A percentile compares a stretch with the other conserved stretches of the same genome.
phyloP scores from a whole-genome alignment of 768 basidiomycete genomes.

The Tulasnella calospora region DNA sequence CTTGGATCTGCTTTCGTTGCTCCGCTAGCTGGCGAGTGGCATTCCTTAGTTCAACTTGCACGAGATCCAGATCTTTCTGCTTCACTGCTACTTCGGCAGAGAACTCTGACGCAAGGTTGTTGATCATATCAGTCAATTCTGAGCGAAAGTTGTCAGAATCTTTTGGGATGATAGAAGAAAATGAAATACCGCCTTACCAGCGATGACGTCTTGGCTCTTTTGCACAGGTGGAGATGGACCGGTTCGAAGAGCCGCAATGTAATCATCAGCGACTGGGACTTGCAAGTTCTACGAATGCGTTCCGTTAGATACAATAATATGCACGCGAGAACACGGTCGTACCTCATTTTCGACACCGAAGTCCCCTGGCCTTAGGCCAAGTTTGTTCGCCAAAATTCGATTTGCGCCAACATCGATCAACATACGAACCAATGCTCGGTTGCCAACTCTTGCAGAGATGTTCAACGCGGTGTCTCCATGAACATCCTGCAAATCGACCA shows the following conservation, averaged over 20 bases:
- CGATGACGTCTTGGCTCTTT: slow-evolving; percentile 81
- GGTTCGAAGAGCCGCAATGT: slow-evolving; percentile 66
- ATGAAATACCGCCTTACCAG: slow-evolving; percentile 45
- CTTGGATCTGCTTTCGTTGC: slow-evolving; percentile 76
- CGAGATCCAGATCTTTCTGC: slow-evolving; percentile 80
- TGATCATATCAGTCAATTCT: slow-evolving; percentile 87
- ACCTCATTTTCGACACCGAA: slow-evolving; percentile 93
- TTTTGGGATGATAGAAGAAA: neutral
- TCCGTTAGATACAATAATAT: neutral
- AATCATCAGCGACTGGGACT: slow-evolving; percentile 55
- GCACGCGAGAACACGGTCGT: slow-evolving; percentile 31
- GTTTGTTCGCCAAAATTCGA: slow-evolving; percentile 79
- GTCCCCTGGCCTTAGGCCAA: slow-evolving; percentile 88
- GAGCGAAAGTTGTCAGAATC: neutral
- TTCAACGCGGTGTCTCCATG: slow-evolving; percentile 95
- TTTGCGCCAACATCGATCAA: slow-evolving; percentile 92
- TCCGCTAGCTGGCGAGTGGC: slow-evolving; percentile 88
- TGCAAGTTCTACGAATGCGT: slow-evolving; percentile 29
- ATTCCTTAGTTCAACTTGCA: slow-evolving; percentile 78
- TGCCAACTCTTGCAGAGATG: slow-evolving; percentile 91
- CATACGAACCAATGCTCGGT: slow-evolving; percentile 76
- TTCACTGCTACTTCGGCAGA: slow-evolving; percentile 77
- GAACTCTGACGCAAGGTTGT: slow-evolving; percentile 72
- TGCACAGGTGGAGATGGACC: slow-evolving; percentile 74
- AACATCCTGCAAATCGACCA: slow-evolving; percentile 89